These are phyloP conservation scores for Fraxinus platypoda DNA, from an alignment of 305 asterid species.

Conservation along the genomic window DNA sequence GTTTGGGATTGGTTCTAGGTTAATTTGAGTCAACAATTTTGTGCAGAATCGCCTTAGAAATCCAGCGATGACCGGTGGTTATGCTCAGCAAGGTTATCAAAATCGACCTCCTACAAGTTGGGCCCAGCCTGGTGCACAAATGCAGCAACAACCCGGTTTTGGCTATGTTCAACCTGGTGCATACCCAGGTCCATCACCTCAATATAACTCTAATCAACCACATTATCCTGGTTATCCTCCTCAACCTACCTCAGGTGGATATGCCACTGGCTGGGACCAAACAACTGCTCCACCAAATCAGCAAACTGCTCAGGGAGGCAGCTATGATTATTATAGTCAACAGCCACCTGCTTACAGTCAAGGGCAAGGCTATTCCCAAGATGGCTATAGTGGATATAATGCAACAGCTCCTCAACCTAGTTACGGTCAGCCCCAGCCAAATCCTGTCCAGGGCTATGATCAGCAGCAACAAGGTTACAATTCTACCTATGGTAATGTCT, in stretches of 20 bases:
- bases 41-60: slow-evolving; percentile 92
- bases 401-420: slow-evolving; percentile 47
- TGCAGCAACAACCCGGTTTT: slow-evolving; percentile 79
- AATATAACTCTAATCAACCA: slow-evolving; percentile 62
- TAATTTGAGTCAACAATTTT: slow-evolving; percentile 49
- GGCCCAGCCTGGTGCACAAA: slow-evolving; percentile 73
- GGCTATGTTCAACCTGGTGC: slow-evolving; percentile 86
- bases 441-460: slow-evolving; percentile 56
- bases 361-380: slow-evolving; percentile 72
- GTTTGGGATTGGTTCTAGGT: slow-evolving; percentile 28
- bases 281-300: slow-evolving; percentile 53
- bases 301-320: slow-evolving; percentile 65
- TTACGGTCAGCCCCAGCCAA: slow-evolving; percentile 54
- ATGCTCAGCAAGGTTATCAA: slow-evolving; percentile 91
- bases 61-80: slow-evolving; percentile 65
- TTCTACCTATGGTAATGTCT: slow-evolving; percentile 43
- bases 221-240: slow-evolving; percentile 71
- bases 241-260: slow-evolving; percentile 70
- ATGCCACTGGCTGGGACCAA: slow-evolving; percentile 84
- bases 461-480: slow-evolving; percentile 80
- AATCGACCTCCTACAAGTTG: slow-evolving; percentile 78
- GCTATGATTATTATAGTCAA: slow-evolving; percentile 78
- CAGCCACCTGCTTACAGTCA: slow-evolving; percentile 56
- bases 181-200: slow-evolving; percentile 71
- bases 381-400: slow-evolving; percentile 58